Evolutionary conservation across 768 basidiomycete genomes (phyloP).

Genomic region (Hydnomerulius pinastri): DNA sequence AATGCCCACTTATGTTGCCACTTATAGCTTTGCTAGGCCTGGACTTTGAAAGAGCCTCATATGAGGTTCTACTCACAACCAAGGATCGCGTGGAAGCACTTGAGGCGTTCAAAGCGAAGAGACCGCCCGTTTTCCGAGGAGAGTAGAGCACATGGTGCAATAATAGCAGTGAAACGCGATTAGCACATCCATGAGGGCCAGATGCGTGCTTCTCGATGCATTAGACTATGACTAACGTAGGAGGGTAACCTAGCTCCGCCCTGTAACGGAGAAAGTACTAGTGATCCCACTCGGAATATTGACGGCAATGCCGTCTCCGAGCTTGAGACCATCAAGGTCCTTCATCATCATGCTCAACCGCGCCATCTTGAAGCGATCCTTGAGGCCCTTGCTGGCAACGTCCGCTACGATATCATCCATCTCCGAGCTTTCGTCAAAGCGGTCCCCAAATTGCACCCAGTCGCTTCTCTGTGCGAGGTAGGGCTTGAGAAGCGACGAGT

Average conservation of each 20-base stretch:
- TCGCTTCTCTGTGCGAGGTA: constrained; percentile 91
- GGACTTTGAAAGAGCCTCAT: constrained; percentile 87
- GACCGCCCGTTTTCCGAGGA: constrained; percentile 76
- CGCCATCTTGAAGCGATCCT: constrained; percentile 62
- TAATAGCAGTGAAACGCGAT: too few relatives aligned
- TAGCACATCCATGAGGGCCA: too few relatives aligned
- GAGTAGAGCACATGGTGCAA: too few relatives aligned
- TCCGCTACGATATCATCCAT: constrained; percentile 43
- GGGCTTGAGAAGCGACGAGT: constrained; percentile 81
- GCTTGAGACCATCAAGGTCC: constrained; percentile 71
- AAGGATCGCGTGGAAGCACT: constrained; percentile 84
- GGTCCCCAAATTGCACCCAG: constrained; percentile 84
- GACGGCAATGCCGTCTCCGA: constrained; percentile 57
- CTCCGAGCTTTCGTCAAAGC: constrained; percentile 64
- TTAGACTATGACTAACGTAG: too few relatives aligned
- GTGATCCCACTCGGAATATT: constrained; percentile 59
- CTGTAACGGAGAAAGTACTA: constrained; percentile 51
- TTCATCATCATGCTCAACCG: constrained; percentile 86
- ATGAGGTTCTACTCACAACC: constrained; percentile 74
- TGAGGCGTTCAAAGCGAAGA: constrained; percentile 83
- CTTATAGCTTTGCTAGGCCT: constrained; percentile 51
- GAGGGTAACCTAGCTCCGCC: constrained; percentile 42
- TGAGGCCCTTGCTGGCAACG: constrained; percentile 46
- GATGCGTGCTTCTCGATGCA: too few relatives aligned
- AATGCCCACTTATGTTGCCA: background rate